Percentiles rank a stretch among this genome's conserved stretches.
Evolutionary conservation across 768 basidiomycete genomes (phyloP).

Genomic region (Mycena olivaceomarginata): DNA sequence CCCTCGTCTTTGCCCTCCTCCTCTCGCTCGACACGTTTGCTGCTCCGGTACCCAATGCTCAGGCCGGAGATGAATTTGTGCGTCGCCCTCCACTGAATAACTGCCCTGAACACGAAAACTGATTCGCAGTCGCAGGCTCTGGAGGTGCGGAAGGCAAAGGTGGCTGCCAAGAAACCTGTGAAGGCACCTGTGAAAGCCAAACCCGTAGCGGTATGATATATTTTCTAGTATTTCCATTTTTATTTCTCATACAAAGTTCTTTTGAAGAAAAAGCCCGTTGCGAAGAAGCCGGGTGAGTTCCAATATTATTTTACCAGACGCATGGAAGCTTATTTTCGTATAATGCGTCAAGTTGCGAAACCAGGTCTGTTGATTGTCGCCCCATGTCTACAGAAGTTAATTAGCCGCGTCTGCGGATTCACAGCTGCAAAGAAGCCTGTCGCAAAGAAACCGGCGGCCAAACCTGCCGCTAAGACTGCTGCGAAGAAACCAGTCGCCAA

Average conservation of each 20-base stretch:
- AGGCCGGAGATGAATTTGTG: constrained; percentile 5
- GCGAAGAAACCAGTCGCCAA: not conserved
- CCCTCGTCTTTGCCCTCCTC: constrained; percentile 10
- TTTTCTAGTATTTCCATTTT: too few relatives aligned
- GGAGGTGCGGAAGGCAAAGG: constrained; percentile 13
- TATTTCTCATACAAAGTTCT: too few relatives aligned
- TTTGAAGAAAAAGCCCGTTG: not conserved
- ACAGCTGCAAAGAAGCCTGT: too few relatives aligned
- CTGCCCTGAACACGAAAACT: not conserved
- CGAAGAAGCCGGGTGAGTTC: not conserved
- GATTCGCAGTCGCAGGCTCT: not conserved
- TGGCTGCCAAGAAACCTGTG: not conserved
- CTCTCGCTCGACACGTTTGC: not conserved
- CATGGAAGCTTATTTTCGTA: too few relatives aligned
- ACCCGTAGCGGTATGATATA: too few relatives aligned
- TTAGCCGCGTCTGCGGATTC: too few relatives aligned
- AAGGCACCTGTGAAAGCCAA: not conserved
- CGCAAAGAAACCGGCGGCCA: not conserved
- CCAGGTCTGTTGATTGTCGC: too few relatives aligned
- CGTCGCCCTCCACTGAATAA: not conserved
- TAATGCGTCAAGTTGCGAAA: too few relatives aligned
- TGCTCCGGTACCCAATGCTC: not conserved
- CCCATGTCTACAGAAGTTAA: too few relatives aligned
- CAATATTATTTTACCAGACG: too few relatives aligned
- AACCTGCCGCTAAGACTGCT: not conserved